Evolutionary conservation across 345 rosid species (phyloP), one percentile per base, ranked within the genome.

Genomic region (Sonneratia caseolaris): DNA sequence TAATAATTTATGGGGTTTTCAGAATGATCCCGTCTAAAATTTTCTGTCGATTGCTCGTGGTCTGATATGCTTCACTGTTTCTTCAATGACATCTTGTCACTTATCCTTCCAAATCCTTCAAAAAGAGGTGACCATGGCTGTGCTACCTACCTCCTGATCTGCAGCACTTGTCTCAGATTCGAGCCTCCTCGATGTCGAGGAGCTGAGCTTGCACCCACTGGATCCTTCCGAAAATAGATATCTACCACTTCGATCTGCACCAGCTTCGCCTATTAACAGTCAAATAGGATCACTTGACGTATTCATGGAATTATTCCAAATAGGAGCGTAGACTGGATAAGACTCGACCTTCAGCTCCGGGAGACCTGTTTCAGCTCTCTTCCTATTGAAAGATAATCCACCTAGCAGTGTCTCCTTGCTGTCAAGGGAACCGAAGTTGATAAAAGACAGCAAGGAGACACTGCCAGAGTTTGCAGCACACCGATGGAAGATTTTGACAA

Each of bases 391-490:
- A 1, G 97, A 88, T 47, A 91, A 64, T 51, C 95, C 98, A 66
- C 97, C 98, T 0, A 90, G 88, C 75, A 91, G 69, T 0, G 96
- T 93, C 90, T 91, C 98, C 75, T 88, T 87, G 82, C 97, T 93
- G 89, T 77, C 77, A 18, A 55, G 61, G 22, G 21, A 55, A 18
- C 49, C 73, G 24, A 65, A 55, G 22, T 55, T 5, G 2, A 55
- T n/a, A 42, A 85, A 77, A 9, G 3, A 55, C 61, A 21, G 9
- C 8, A 3, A 55, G 32, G 32, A 27, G 32, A 27, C 32, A 27
- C 32, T 27, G 32, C 7, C 49, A 45, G 49, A 45, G 49, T 45
- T 45, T 7, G 49, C 49, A 45, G 47, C 47, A 43, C 1, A 24
- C n/a, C 27, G n/a, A 27, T 27, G 4, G 24, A 56, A 11, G 27